These are phyloP conservation scores for Verticillium klebahnii DNA, from an alignment of 2,329 filamentous ascomycete genomes.

Conservation along the genomic window DNA sequence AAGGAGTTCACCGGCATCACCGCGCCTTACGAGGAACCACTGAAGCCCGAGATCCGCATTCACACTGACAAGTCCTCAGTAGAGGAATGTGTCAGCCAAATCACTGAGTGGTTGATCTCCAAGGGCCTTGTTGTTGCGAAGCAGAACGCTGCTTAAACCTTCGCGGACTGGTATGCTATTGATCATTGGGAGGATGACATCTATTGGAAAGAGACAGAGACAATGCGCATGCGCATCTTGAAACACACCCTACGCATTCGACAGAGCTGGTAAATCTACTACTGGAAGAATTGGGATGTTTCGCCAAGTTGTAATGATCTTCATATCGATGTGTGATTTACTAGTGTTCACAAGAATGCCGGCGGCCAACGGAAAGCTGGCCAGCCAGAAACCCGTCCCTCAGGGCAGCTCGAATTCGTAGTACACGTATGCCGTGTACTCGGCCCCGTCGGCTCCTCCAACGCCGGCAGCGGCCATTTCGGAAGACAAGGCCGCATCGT, in stretches of 20 bases:
- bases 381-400: background rate
- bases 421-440: slow-evolving; percentile 96
- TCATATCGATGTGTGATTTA: background rate
- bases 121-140: slow-evolving; percentile 52
- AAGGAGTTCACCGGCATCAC: slow-evolving; percentile 96
- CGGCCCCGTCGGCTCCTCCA: slow-evolving; percentile 63
- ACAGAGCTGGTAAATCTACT: background rate
- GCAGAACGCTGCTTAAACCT: slow-evolving; percentile 17
- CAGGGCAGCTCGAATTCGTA: slow-evolving; percentile 82
- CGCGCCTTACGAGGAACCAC: slow-evolving; percentile 89
- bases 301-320: background rate
- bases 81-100: slow-evolving; percentile 82
- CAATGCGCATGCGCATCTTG: background rate
- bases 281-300: background rate
- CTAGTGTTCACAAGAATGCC: background rate
- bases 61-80: slow-evolving; percentile 76
- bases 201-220: background rate
- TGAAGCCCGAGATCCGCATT: slow-evolving; percentile 82
- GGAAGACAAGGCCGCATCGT: slow-evolving; percentile 72
- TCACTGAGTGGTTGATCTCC: slow-evolving; percentile 71
- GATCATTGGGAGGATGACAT: background rate
- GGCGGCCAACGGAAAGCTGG: background rate
- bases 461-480: slow-evolving; percentile 78
- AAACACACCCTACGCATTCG: background rate
- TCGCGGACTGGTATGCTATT: background rate